Evolutionary conservation across 2,329 filamentous ascomycete genomes (phyloP).

Genomic region (Curvularia hawaiiensis): DNA sequence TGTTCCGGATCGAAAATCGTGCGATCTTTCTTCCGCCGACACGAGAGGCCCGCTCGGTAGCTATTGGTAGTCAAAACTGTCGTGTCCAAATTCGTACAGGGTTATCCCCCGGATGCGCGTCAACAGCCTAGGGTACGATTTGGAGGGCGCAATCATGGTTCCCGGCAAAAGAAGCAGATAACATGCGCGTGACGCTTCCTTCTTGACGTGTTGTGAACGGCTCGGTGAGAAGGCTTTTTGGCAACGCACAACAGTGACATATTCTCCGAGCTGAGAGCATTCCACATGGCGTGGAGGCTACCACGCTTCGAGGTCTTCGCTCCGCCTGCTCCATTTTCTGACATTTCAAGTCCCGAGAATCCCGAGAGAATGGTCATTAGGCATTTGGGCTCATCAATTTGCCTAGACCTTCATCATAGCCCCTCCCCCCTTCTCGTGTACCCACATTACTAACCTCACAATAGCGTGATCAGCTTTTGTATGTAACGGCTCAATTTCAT

Average conservation of each 20-base stretch:
- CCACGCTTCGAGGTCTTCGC: slow-evolving; percentile 10
- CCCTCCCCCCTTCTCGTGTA: neutral
- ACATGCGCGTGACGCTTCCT: slow-evolving; percentile 7
- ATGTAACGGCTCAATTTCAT: slow-evolving; percentile 2
- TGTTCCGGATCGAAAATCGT: slow-evolving; percentile 8
- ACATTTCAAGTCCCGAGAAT: neutral
- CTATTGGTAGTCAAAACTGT: slow-evolving; percentile 17
- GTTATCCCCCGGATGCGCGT: slow-evolving; percentile 9
- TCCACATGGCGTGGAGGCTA: slow-evolving; percentile 3
- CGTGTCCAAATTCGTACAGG: slow-evolving; percentile 12
- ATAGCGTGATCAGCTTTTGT: neutral
- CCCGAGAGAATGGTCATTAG: slow-evolving; percentile 4
- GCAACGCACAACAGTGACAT: slow-evolving; percentile 2
- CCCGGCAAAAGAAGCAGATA: slow-evolving; percentile 2
- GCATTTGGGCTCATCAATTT: slow-evolving; percentile 4
- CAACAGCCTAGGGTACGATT: neutral
- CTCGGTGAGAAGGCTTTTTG: neutral
- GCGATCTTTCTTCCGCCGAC: slow-evolving; percentile 5
- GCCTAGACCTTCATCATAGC: neutral
- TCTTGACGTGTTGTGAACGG: slow-evolving; percentile 1
- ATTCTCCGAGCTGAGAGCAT: neutral
- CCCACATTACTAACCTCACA: neutral
- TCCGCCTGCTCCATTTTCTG: slow-evolving; percentile 10
- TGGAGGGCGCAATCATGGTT: slow-evolving; percentile 7
- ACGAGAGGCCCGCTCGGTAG: slow-evolving; percentile 8